A percentile compares a stretch with the other conserved stretches of the same genome.
Evolutionary conservation across 2,329 filamentous ascomycete species (phyloP).

Genomic region (Dothistroma septosporum): DNA sequence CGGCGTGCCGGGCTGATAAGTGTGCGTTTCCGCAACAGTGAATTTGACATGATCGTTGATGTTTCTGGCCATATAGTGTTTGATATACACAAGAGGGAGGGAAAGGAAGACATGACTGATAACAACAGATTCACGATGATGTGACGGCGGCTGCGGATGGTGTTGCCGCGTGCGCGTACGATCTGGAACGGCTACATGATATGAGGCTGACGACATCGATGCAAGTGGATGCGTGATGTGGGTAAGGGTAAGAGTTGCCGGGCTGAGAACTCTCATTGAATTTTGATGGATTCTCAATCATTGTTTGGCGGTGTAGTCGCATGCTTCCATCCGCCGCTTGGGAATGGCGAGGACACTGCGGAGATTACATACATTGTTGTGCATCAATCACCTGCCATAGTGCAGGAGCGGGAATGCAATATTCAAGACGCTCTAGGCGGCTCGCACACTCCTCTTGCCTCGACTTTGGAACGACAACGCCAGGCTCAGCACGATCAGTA

Average conservation of each 20-base stretch:
- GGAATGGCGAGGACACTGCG: too few relatives aligned
- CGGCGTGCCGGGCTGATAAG: background rate
- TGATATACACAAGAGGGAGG: background rate
- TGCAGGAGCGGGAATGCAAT: too few relatives aligned
- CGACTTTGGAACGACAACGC: slow-evolving; percentile 27
- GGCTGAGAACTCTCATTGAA: too few relatives aligned
- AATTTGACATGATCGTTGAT: background rate
- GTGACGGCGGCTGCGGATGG: background rate
- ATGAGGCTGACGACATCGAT: background rate
- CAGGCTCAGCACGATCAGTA: slow-evolving; percentile 25
- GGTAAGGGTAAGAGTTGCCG: too few relatives aligned
- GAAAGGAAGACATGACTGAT: background rate
- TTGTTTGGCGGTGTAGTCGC: too few relatives aligned
- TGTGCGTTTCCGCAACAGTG: background rate
- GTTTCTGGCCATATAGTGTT: slow-evolving; percentile 3
- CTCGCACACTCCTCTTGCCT: slow-evolving; percentile 15
- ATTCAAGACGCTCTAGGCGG: background rate
- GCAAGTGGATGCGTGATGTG: background rate
- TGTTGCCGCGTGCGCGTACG: background rate
- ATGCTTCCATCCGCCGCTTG: too few relatives aligned
- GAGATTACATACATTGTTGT: too few relatives aligned
- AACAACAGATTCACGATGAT: background rate
- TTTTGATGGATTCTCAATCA: too few relatives aligned
- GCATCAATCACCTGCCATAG: too few relatives aligned
- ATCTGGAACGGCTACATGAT: background rate